phyloP scores from a whole-genome alignment of 1,284 basidiomycete species.

The Sporisorium iseilematis-ciliati region DNA sequence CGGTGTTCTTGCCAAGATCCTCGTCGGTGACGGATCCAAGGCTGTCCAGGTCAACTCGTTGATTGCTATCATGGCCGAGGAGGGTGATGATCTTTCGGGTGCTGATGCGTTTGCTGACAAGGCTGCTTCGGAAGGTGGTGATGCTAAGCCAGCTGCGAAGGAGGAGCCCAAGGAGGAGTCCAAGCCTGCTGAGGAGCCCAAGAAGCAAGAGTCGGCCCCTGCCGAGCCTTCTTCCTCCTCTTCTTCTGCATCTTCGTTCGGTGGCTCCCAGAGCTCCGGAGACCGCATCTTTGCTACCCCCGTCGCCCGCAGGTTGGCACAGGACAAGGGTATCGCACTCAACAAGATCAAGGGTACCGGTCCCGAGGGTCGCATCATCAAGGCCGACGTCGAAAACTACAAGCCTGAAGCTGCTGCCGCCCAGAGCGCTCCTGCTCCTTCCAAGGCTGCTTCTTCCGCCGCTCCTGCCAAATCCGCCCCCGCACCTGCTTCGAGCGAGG shows the following conservation, averaged over 20 bases:
- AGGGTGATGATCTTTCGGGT: slow-evolving; percentile 72
- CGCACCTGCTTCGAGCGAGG: slow-evolving; percentile 67
- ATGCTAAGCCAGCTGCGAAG: slow-evolving; percentile 65
- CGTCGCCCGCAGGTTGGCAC: slow-evolving; percentile 94
- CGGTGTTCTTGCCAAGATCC: slow-evolving; percentile 71
- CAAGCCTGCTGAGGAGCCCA: slow-evolving; percentile 55
- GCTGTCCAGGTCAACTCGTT: slow-evolving; percentile 69
- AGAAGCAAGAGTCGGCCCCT: slow-evolving; percentile 50
- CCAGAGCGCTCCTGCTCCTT: slow-evolving; percentile 21
- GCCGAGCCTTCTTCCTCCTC: slow-evolving; percentile 21
- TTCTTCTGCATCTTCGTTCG: slow-evolving; percentile 49
- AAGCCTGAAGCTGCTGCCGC: slow-evolving; percentile 59
- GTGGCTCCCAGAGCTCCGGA: slow-evolving; percentile 36
- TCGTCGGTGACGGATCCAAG: slow-evolving; percentile 66
- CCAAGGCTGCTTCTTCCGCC: slow-evolving; percentile 30
- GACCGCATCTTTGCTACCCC: slow-evolving; percentile 87
- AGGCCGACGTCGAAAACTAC: slow-evolving; percentile 93
- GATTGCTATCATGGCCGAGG: slow-evolving; percentile 71
- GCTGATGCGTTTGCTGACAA: slow-evolving; percentile 82
- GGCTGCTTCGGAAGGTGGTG: slow-evolving; percentile 62
- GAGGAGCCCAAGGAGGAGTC: slow-evolving; percentile 52
- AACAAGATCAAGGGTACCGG: slow-evolving; percentile 92
- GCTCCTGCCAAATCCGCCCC: slow-evolving; percentile 38
- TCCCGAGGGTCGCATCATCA: slow-evolving; percentile 91
- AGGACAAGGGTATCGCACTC: slow-evolving; percentile 93